Conservation (phyloP, 2,329 filamentous ascomycete species). For the Aureobasidium leucospermi region DNA sequence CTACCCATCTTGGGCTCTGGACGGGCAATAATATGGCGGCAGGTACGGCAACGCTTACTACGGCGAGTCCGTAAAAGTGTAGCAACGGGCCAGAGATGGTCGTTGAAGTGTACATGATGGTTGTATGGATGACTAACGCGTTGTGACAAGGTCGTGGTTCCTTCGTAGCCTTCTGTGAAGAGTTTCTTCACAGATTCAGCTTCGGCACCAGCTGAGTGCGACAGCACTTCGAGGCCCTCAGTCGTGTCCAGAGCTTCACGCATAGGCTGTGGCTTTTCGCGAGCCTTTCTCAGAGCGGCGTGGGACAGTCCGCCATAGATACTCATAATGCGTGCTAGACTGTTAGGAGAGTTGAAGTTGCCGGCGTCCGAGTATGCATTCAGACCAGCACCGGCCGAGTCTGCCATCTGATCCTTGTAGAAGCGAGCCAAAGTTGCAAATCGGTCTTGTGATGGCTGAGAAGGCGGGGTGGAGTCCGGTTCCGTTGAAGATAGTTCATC, state of each 20-base stretch:
- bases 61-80: conserved; percentile 83
- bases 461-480: conserved; percentile 17
- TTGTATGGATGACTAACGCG: conserved; percentile 37
- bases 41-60: conserved; percentile 85
- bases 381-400: conserved; percentile 48
- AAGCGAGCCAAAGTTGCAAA: conserved; percentile 71
- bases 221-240: conserved; percentile 59
- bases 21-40: conserved; percentile 90
- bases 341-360: conserved; percentile 66
- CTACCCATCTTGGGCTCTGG: conserved; percentile 85
- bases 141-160: conserved; percentile 51
- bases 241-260: conserved; percentile 64
- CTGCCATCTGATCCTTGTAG: conserved; percentile 70
- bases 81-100: conserved; percentile 72
- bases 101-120: conserved; percentile 53
- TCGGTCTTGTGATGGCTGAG: conserved; percentile 52
- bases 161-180: conserved; percentile 57
- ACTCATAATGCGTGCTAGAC: conserved; percentile 82
- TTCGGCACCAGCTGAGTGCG: conserved; percentile 41
- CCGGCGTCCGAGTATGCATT: conserved; percentile 48
- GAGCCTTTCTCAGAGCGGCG: conserved; percentile 56
- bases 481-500: conserved; percentile 7
- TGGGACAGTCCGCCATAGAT: conserved; percentile 65
- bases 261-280: conserved; percentile 65
- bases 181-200: conserved; percentile 48